Base-by-base conservation (phyloP, 805 yeast genomes). In the Kuraishia piskuri region DNA sequence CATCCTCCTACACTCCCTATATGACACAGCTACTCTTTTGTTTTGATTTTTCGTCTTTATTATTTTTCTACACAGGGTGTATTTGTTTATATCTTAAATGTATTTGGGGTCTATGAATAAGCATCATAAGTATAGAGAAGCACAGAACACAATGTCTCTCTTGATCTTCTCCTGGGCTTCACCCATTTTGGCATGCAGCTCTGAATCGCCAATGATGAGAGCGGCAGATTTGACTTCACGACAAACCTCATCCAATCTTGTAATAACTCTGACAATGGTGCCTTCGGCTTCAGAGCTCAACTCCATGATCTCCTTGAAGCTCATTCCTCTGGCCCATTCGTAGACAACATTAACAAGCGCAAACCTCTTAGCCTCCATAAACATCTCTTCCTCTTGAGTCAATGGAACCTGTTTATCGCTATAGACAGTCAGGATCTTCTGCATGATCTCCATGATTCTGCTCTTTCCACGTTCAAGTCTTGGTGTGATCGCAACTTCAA, bases 121-220 rank as follows among this genome's bases (percentile, higher is more conserved):
- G 17, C 14, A 48, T 22, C 12, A 91, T 59, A 92, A 72, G 65
- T 94, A 94, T 56, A 94, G 78, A 54, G 96, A 88, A 3, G 98
- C 97, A 66, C 98, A 94, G 70, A 94, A 94, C 0, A 94, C 98
- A 60, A 94, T 94, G 67, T 94, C 99, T 62, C 99, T 82, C 70
- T 92, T 92, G 65, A 94, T 94, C 67, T 83, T 81, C 65, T 94
- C 98, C 69, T 92, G 98, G 0, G 97, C 97, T 53, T 82, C 86
- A 21, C 82, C 76, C 94, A 94, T 90, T 68, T 92, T 92, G 49
- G 88, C 75, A 68, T 90, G 95, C 57, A 94, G 76, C n/a, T 80
- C 79, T 6, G 95, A 83, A 68, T 94, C 97, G 53, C 99, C 99
- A 63, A 94, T 88, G 61, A 94, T 90, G 59, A 92, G 76, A 1